These are phyloP conservation scores for Zoysia japonica DNA, from an alignment of 176 grass and related monocot species.

Conservation along the genomic window DNA sequence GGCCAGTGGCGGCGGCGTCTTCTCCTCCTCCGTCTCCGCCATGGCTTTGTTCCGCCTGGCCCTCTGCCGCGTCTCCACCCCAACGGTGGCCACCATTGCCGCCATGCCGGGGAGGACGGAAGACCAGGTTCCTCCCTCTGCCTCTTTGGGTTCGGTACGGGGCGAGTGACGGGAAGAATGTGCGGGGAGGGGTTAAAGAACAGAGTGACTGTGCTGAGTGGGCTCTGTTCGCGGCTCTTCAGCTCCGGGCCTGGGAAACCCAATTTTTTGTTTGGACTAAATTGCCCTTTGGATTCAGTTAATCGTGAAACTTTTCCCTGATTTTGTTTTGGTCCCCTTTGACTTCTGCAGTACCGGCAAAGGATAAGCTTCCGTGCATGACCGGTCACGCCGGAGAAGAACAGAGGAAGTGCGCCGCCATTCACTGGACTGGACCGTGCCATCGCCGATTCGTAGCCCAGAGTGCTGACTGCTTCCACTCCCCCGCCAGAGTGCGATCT, in stretches of 20 bases:
- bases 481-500: neutral
- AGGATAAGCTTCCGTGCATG: too few relatives aligned
- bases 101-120: neutral
- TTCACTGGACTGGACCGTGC: too few relatives aligned
- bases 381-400: too few relatives aligned
- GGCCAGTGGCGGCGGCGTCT: neutral
- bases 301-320: too few relatives aligned
- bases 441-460: neutral
- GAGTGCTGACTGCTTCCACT: neutral
- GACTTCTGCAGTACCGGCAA: too few relatives aligned
- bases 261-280: neutral
- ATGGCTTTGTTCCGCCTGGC: neutral
- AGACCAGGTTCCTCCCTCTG: neutral
- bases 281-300: too few relatives aligned
- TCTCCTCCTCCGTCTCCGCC: neutral
- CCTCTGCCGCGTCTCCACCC: neutral
- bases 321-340: too few relatives aligned
- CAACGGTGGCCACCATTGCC: constrained; percentile 13
- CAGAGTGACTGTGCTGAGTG: neutral
- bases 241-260: neutral
- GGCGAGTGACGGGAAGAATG: neutral
- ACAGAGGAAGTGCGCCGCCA: too few relatives aligned
- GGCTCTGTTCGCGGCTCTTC: too few relatives aligned
- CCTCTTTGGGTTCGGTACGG: neutral
- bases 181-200: constrained; percentile 20